Conservation (phyloP, 306 rosid genomes). For the Corylus avellana region DNA sequence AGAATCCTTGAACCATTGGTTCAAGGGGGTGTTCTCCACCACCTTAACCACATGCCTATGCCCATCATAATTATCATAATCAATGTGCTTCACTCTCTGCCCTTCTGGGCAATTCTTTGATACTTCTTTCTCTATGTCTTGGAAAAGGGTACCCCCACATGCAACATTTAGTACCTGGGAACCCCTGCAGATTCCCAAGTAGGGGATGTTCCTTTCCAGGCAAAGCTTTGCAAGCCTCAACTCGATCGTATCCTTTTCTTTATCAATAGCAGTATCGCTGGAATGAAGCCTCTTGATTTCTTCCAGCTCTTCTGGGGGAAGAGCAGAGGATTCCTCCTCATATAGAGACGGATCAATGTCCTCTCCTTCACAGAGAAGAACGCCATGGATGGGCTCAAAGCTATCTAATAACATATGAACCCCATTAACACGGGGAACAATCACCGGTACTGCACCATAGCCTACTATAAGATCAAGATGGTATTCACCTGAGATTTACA, state of each 20-base stretch:
- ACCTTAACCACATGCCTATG: conserved; percentile 76
- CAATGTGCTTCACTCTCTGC: conserved; percentile 58
- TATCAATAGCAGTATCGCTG: conserved; percentile 82
- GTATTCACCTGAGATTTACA: conserved; percentile 62
- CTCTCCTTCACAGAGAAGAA: conserved; percentile 92
- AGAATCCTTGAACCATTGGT: conserved; percentile 74
- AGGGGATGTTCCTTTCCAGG: conserved; percentile 89
- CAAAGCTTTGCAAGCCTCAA: conserved; percentile 80
- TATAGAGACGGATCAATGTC: conserved; percentile 91
- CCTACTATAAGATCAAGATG: conserved; percentile 89
- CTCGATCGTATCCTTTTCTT: conserved; percentile 86
- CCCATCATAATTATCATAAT: conserved; percentile 85
- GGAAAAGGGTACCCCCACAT: conserved; percentile 83
- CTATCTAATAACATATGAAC: conserved; percentile 75
- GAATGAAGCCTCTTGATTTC: conserved; percentile 72
- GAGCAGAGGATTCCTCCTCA: conserved; percentile 48
- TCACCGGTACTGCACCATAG: conserved; percentile 86
- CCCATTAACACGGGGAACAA: conserved; percentile 85
- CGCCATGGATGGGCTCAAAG: conserved; percentile 97
- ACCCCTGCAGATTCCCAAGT: conserved; percentile 88
- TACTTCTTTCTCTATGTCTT: conserved; percentile 71
- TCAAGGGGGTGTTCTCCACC: conserved; percentile 75
- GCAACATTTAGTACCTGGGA: conserved; percentile 89
- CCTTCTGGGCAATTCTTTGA: conserved; percentile 36
- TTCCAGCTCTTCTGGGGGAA: conserved; percentile 64